Evolutionary conservation across 2,329 filamentous ascomycete species (phyloP).

Genomic region (Alternaria arbusti): DNA sequence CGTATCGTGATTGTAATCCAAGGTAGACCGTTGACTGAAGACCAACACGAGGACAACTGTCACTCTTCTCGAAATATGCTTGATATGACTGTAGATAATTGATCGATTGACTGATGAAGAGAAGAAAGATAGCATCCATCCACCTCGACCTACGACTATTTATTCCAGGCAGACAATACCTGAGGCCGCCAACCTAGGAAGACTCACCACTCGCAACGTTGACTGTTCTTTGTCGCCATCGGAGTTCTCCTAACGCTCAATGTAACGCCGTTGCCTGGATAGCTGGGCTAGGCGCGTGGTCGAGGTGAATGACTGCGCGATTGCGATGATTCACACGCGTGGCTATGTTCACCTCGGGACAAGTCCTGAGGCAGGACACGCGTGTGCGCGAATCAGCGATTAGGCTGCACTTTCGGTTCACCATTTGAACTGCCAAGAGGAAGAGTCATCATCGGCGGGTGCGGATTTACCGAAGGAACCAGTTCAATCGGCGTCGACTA

Average conservation of each 20-base stretch:
- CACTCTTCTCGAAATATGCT: constrained; percentile 7
- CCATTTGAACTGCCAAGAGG: constrained; percentile 2
- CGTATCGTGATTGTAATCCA: background rate
- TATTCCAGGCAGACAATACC: constrained; percentile 39
- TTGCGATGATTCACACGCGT: constrained; percentile 39
- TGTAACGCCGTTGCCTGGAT: constrained; percentile 35
- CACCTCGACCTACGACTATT: constrained; percentile 29
- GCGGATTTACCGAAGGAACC: constrained; percentile 21
- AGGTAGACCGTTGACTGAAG: constrained; percentile 22
- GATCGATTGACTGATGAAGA: constrained; percentile 9
- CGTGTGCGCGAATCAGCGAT: constrained; percentile 18
- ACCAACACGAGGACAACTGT: constrained; percentile 14
- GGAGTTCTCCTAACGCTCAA: constrained; percentile 32
- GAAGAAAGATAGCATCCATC: constrained; percentile 16
- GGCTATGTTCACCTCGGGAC: constrained; percentile 31
- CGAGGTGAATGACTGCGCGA: constrained; percentile 31
- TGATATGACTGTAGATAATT: constrained; percentile 23
- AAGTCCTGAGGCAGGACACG: constrained; percentile 31
- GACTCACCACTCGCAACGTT: constrained; percentile 11
- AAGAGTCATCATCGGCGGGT: constrained; percentile 33
- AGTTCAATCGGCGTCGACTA: constrained; percentile 18
- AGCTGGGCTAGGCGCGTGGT: constrained; percentile 17
- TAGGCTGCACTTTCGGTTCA: constrained; percentile 28
- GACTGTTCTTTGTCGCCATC: constrained; percentile 26
- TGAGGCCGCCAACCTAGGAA: constrained; percentile 38